These are phyloP conservation scores for Botryotinia globosa DNA, from an alignment of 2,329 filamentous ascomycete species.

Conservation along the genomic window DNA sequence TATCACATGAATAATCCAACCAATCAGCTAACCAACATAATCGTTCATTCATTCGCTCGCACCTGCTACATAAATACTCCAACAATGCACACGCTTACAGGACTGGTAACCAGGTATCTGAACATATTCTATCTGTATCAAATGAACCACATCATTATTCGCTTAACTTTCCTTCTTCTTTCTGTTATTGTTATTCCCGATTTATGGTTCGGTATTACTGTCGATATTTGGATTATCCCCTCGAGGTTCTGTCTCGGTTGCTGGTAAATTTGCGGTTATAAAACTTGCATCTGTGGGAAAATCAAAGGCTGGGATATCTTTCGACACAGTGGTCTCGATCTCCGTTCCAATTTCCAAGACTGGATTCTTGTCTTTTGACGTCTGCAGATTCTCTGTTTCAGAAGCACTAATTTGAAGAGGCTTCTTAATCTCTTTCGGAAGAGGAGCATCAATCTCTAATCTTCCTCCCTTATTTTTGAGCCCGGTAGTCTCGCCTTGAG, in stretches of 20 bases:
- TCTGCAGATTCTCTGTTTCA: neutral
- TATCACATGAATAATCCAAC: neutral
- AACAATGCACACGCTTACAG: neutral
- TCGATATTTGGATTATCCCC: neutral
- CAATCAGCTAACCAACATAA: neutral
- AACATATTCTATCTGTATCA: neutral
- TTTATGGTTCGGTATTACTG: too few relatives aligned
- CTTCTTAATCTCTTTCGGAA: neutral
- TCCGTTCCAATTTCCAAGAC: neutral
- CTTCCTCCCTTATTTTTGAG: neutral
- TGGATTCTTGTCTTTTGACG: too few relatives aligned
- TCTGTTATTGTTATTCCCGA: neutral
- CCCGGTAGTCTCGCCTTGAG: neutral
- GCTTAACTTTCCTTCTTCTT: neutral
- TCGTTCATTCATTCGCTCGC: neutral
- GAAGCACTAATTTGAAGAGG: neutral
- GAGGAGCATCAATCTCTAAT: constrained; percentile 2
- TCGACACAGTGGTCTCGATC: neutral
- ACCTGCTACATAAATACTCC: neutral
- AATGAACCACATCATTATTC: neutral
- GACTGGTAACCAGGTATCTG: neutral
- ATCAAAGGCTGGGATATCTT: neutral
- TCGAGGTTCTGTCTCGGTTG: neutral
- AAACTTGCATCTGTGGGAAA: neutral
- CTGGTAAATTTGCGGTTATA: neutral